Evolutionary conservation across 371 early-diverging fungal genomes (phyloP).

Genomic region (Apophysomyces sp.): DNA sequence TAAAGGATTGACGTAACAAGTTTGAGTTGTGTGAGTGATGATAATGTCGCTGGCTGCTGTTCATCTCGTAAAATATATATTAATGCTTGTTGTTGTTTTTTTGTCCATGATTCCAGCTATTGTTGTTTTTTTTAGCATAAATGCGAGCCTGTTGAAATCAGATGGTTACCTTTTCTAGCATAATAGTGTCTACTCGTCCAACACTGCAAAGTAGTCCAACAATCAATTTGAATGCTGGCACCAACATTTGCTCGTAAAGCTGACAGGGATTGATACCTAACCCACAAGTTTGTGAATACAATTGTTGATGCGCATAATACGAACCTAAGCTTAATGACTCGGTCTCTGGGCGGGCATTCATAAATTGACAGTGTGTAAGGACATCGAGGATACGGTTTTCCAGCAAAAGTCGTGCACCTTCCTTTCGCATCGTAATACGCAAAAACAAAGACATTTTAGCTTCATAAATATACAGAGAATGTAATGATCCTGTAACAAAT

Average conservation of each 20-base stretch:
- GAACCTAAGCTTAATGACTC: not conserved
- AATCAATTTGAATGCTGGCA: slow-evolving; percentile 66
- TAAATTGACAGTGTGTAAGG: slow-evolving; percentile 71
- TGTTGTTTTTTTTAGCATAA: not conserved
- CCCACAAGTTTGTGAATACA: not conserved
- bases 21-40: slow-evolving; percentile 48
- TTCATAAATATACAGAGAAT: slow-evolving; percentile 74
- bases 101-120: slow-evolving; percentile 58
- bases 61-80: slow-evolving; percentile 58
- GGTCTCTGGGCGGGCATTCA: slow-evolving; percentile 15
- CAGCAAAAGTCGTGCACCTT: slow-evolving; percentile 77
- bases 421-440: slow-evolving; percentile 68
- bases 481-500: slow-evolving; percentile 41
- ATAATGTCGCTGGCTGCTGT: slow-evolving; percentile 28
- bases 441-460: slow-evolving; percentile 82
- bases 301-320: not conserved
- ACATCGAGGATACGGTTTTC: slow-evolving; percentile 78
- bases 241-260: slow-evolving; percentile 60
- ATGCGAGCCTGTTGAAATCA: not conserved
- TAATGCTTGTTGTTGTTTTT: slow-evolving; percentile 62
- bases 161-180: slow-evolving; percentile 43
- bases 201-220: slow-evolving; percentile 49
- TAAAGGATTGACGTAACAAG: slow-evolving; percentile 46
- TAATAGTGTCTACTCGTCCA: slow-evolving; percentile 48
- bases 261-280: slow-evolving; percentile 26